A percentile compares a stretch with the other conserved stretches of the same genome.
These are phyloP conservation scores for Dentipellis fragilis DNA, from an alignment of 768 basidiomycete species.

Conservation along the genomic window DNA sequence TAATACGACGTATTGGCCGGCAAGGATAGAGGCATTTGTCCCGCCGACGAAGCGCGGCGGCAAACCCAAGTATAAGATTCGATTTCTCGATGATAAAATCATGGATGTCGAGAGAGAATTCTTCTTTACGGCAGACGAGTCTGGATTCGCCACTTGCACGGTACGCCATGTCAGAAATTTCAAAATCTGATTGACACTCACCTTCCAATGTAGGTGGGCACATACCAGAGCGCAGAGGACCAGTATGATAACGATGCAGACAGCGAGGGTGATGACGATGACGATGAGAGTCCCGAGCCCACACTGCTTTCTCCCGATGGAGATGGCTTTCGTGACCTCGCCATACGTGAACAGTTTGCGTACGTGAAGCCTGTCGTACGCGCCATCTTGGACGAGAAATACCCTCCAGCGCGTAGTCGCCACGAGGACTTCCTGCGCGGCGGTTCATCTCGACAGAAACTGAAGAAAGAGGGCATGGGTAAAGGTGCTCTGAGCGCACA, in stretches of 20 bases:
- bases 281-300: slow-evolving; percentile 30
- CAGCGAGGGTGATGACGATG: slow-evolving; percentile 16
- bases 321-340: slow-evolving; percentile 35
- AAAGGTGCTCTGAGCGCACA: slow-evolving; percentile 28
- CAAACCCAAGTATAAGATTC: slow-evolving; percentile 41
- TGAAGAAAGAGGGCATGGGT: slow-evolving; percentile 24
- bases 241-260: slow-evolving; percentile 21
- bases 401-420: slow-evolving; percentile 37
- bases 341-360: slow-evolving; percentile 48
- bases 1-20: slow-evolving; percentile 53
- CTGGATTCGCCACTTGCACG: slow-evolving; percentile 54
- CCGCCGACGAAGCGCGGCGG: slow-evolving; percentile 28
- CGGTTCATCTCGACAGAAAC: slow-evolving; percentile 33
- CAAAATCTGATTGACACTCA: not conserved
- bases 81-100: slow-evolving; percentile 46
- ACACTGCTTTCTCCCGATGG: slow-evolving; percentile 31
- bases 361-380: slow-evolving; percentile 56
- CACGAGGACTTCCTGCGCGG: slow-evolving; percentile 53
- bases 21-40: slow-evolving; percentile 42
- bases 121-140: slow-evolving; percentile 51
- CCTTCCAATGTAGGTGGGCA: slow-evolving; percentile 34
- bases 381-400: slow-evolving; percentile 47
- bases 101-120: slow-evolving; percentile 32
- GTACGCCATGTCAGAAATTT: slow-evolving; percentile 24
- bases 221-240: slow-evolving; percentile 35